These are phyloP conservation scores for Mallotus japonicus DNA, from an alignment of 441 rosid genomes.

Conservation along the genomic window DNA sequence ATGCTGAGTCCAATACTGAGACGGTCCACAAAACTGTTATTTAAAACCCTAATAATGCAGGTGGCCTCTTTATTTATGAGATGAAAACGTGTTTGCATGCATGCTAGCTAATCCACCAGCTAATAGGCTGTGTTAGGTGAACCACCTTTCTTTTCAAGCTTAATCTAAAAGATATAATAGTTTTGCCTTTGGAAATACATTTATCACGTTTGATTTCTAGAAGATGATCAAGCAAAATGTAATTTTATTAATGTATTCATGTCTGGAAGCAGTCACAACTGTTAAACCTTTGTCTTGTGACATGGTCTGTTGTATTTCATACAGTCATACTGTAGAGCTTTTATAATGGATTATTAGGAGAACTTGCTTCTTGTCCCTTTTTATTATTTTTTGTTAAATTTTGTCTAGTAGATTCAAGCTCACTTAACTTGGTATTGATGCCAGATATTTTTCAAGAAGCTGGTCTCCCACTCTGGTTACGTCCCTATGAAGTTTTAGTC, in stretches of 20 bases:
- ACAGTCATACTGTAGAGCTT: background rate
- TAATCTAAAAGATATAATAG: background rate
- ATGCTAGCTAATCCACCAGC: background rate
- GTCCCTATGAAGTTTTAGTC: constrained; percentile 90
- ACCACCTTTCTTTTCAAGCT: background rate
- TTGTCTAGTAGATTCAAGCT: constrained; percentile 15
- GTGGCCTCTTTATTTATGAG: too few species aligned
- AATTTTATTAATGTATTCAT: background rate
- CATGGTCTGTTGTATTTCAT: background rate
- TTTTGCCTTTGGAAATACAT: background rate
- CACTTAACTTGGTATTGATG: constrained; percentile 25
- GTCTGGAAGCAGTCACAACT: too few species aligned
- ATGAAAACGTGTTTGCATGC: background rate
- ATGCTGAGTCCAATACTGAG: too few species aligned
- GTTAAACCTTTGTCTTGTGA: background rate
- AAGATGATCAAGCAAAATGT: constrained; percentile 1
- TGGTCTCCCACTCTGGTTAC: constrained; percentile 98
- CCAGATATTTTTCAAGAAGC: constrained; percentile 99
- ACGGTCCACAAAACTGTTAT: too few species aligned
- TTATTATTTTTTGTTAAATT: background rate
- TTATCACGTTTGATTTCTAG: constrained; percentile 6
- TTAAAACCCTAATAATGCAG: too few species aligned
- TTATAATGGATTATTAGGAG: background rate
- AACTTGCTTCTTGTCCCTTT: background rate
- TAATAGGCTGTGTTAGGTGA: background rate